A percentile compares a stretch with the other conserved stretches of the same genome.
These are phyloP conservation scores for Ceratobasidium sp. DNA, from an alignment of 1,284 basidiomycete genomes.

Conservation along the genomic window DNA sequence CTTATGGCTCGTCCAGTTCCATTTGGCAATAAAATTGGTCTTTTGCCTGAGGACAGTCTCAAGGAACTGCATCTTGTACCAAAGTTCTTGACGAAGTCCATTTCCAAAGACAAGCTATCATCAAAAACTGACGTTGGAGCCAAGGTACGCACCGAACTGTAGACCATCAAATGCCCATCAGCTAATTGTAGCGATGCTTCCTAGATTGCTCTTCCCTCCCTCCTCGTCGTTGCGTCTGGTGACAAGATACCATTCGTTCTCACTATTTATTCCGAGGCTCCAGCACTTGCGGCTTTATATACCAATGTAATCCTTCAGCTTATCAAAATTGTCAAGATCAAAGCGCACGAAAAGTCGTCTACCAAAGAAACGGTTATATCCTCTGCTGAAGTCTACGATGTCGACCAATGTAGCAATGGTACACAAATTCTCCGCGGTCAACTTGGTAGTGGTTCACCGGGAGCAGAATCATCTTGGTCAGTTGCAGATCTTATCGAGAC, in stretches of 20 bases:
- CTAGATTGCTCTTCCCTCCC: conserved; percentile 28
- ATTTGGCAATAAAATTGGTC: not conserved
- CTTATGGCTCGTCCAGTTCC: not conserved
- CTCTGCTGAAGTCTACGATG: conserved; percentile 24
- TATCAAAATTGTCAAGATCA: conserved; percentile 7
- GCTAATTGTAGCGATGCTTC: too few relatives aligned
- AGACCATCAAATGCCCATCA: too few relatives aligned
- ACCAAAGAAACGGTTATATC: conserved; percentile 22
- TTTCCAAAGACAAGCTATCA: not conserved
- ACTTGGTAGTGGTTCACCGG: conserved; percentile 26
- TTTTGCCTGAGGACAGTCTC: not conserved
- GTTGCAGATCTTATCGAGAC: not conserved
- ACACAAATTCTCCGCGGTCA: conserved; percentile 19
- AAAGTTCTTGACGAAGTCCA: not conserved
- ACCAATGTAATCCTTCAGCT: conserved; percentile 27
- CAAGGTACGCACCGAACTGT: not conserved
- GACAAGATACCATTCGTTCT: conserved; percentile 31
- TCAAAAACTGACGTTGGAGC: conserved; percentile 5
- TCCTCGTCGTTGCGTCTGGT: conserved; percentile 9
- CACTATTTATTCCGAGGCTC: conserved; percentile 15
- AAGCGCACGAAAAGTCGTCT: conserved; percentile 9
- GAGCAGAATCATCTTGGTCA: conserved; percentile 23
- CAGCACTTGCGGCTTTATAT: conserved; percentile 17
- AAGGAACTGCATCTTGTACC: conserved; percentile 18
- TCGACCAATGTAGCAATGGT: not conserved